Evolutionary conservation across 495 filamentous ascomycete species (phyloP), one percentile per base, ranked within the genome.

Genomic region (Aspergillus carlsbadensis): DNA sequence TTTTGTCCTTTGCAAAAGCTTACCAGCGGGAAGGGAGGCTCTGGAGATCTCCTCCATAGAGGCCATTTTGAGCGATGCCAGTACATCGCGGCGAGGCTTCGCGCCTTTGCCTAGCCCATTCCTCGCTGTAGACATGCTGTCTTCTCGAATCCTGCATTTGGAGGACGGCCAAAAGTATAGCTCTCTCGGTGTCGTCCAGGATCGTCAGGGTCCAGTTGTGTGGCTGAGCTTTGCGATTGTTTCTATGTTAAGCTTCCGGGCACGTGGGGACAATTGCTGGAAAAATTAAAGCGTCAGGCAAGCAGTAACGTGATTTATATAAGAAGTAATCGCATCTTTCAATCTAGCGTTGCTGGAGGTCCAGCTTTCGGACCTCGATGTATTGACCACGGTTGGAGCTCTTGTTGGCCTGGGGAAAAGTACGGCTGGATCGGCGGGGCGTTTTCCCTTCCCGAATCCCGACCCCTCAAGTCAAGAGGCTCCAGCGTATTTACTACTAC

Each of bases 1-100:
- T 7, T 34, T 17, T 17, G 11, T 22, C 21, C 18, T 39, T 47
- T 1, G 13, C 33, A 26, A 15, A 36, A 58, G n/a, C 78, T 45
- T 81, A 91, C 89, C 89, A 63, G 90, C 90, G 53, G 91, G 91
- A 21, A 96, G 78, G 14, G 86, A 77, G 20, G 90, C 82, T 70
- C 90, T 89, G 37, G 81, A 77, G 40, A 89, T 82, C 59, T 89
- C 74, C 72, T 94, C 89, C 74, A 87, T 82, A 47, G 90, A 87
- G 26, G 85, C 85, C 76, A 78, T 79, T 61, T 86, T 86, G 51
- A 96, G 75, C 4, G 90, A 86, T 17, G 84, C 81, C 62, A 95
- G 71, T 60, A 93, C 84, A 73, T 87, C 72, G 63, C 77, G 75
- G 66, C 76, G 72, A 29, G 81, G 75, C 50, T 70, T 66, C 52